Conservation (phyloP, 2,329 filamentous ascomycete genomes). For the Emericellopsis cladophorae region DNA sequence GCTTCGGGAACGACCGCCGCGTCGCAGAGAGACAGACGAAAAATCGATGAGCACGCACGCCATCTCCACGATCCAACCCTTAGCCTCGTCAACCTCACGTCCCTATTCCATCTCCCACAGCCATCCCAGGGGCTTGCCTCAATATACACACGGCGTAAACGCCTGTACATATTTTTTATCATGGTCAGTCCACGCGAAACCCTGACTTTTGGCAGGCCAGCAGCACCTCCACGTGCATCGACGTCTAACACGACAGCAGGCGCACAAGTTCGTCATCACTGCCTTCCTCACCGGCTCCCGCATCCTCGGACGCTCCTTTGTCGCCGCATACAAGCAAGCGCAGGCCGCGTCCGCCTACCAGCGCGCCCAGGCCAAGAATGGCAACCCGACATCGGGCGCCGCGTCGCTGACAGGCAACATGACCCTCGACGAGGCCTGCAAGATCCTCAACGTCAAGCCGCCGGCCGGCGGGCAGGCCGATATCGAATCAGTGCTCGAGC, state of each 20-base stretch:
- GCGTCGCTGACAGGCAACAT: conserved; percentile 55
- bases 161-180: too few species aligned
- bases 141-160: too few species aligned
- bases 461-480: conserved; percentile 62
- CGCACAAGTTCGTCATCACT: conserved; percentile 79
- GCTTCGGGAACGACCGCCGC: too few species aligned
- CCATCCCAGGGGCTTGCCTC: too few species aligned
- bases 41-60: too few species aligned
- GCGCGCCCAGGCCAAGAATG: conserved; percentile 53
- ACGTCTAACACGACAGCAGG: conserved; percentile 35
- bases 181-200: too few species aligned
- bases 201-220: conserved; percentile 3
- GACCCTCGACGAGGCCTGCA: conserved; percentile 91
- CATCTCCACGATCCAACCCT: too few species aligned
- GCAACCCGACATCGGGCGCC: conserved; percentile 40
- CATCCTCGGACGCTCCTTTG: conserved; percentile 84
- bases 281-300: conserved; percentile 83
- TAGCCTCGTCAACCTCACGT: too few species aligned
- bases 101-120: too few species aligned
- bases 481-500: conserved; percentile 65
- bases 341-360: conserved; percentile 75
- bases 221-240: conserved; percentile 1
- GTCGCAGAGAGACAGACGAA: too few species aligned
- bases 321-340: conserved; percentile 92
- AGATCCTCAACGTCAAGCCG: conserved; percentile 90